Percentiles rank a stretch among this genome's conserved stretches.
phyloP scores from a whole-genome alignment of 352 stramenopile species.

The Pythium dissotocum region DNA sequence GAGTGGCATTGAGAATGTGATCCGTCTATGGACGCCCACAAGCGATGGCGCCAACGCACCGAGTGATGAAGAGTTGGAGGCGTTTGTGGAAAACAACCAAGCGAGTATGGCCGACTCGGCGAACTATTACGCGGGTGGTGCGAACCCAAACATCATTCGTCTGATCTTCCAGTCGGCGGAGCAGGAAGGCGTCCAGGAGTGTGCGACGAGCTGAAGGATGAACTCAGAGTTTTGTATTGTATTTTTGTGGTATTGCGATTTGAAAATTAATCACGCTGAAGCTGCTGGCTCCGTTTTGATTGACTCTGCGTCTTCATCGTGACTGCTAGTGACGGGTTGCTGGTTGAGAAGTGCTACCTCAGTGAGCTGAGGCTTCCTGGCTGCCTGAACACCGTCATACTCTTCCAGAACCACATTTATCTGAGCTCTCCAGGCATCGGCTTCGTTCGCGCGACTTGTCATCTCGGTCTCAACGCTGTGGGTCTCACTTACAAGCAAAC shows the following conservation, averaged over 20 bases:
- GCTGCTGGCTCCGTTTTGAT: not conserved
- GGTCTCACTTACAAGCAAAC: slow-evolving; percentile 12
- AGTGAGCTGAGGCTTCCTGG: no score
- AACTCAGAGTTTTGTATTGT: not conserved
- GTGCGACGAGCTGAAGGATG: slow-evolving; percentile 53
- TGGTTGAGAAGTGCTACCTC: no score
- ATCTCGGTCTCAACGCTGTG: not conserved
- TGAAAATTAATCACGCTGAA: no score
- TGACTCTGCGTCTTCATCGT: not conserved
- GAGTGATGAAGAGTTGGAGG: slow-evolving; percentile 50
- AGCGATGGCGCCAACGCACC: slow-evolving; percentile 41
- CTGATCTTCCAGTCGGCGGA: slow-evolving; percentile 68
- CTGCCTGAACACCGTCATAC: not conserved
- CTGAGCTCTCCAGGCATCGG: not conserved
- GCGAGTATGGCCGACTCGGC: slow-evolving; percentile 58
- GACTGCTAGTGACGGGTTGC: not conserved
- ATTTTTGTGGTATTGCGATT: not conserved
- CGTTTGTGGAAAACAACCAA: slow-evolving; percentile 62
- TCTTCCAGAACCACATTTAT: not conserved
- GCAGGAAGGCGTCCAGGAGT: slow-evolving; percentile 65
- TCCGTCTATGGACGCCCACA: slow-evolving; percentile 75
- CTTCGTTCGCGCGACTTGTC: not conserved
- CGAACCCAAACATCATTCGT: slow-evolving; percentile 63
- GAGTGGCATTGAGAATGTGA: slow-evolving; percentile 81
- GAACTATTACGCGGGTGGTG: slow-evolving; percentile 41